Conservation (phyloP, 1,284 basidiomycete genomes). For the Ganoderma boninense region DNA sequence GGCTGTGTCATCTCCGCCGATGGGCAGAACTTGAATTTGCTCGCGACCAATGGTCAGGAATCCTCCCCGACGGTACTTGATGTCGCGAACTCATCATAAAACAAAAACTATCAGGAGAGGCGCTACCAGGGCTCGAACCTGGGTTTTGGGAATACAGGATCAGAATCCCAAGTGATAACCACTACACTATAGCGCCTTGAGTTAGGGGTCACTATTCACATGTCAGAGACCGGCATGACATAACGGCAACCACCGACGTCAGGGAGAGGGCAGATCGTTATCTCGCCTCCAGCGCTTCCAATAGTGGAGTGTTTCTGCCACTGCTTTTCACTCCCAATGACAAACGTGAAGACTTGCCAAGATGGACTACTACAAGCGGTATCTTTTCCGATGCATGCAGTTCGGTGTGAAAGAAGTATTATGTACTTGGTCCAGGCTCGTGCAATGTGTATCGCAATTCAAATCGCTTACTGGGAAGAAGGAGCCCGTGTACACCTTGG, state of each 20-base stretch:
- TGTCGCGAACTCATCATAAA: too few relatives aligned
- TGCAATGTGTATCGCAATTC: not conserved
- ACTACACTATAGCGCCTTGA: constrained; percentile 28
- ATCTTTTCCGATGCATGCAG: not conserved
- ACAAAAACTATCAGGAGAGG: constrained; percentile 31
- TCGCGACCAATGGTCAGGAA: too few relatives aligned
- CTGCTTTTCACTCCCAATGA: too few relatives aligned
- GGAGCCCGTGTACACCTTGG: not conserved
- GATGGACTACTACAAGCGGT: not conserved
- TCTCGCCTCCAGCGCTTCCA: not conserved
- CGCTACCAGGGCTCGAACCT: constrained; percentile 30
- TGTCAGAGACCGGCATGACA: too few relatives aligned
- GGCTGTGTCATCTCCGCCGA: not conserved
- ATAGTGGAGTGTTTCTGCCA: too few relatives aligned
- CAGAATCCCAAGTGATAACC: constrained; percentile 30
- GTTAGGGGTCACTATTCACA: too few relatives aligned
- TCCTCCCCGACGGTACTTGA: too few relatives aligned
- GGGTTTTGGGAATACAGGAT: constrained; percentile 24
- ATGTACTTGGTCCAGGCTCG: not conserved
- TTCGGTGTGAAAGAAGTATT: not conserved
- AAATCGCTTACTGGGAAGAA: not conserved
- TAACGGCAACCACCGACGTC: not conserved
- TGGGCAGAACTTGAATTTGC: too few relatives aligned
- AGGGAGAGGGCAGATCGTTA: not conserved
- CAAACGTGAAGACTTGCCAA: too few relatives aligned